Percentiles rank a stretch among this genome's conserved stretches.
Evolutionary conservation across 257 asterid genomes (phyloP).

Genomic region (Ligustrum vulgare): DNA sequence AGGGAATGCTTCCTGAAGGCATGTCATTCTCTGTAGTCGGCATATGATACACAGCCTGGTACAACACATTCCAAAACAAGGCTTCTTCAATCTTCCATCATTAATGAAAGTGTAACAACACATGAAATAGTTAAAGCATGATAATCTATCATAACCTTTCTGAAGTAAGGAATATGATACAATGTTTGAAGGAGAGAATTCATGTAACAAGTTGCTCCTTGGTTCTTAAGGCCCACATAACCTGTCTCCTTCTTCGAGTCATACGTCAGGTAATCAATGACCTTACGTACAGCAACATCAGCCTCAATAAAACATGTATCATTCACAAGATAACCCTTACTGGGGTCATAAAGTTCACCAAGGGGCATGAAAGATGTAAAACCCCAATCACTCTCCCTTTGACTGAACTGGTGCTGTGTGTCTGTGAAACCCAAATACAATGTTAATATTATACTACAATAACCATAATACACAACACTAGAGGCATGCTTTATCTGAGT

Average conservation of each 20-base stretch:
- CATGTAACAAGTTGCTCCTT: conserved; percentile 95
- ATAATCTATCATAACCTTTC: conserved; percentile 53
- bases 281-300: conserved; percentile 67
- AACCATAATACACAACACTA: not conserved
- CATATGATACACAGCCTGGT: conserved; percentile 94
- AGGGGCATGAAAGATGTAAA: conserved; percentile 76
- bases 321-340: conserved; percentile 57
- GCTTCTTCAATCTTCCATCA: conserved; percentile 20
- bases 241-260: conserved; percentile 79
- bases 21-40: conserved; percentile 93
- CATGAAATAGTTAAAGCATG: conserved; percentile 15
- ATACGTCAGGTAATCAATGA: conserved; percentile 60
- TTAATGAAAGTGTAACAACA: conserved; percentile 19
- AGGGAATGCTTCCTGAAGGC: conserved; percentile 84
- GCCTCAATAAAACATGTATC: conserved; percentile 62
- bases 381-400: conserved; percentile 78
- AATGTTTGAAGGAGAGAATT: conserved; percentile 83
- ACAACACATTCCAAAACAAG: conserved; percentile 28
- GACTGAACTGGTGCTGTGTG: conserved; percentile 70
- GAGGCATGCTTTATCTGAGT: conserved; percentile 8
- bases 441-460: not conserved
- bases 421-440: conserved; percentile 38
- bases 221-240: conserved; percentile 88
- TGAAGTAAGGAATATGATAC: conserved; percentile 87
- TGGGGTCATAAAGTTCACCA: conserved; percentile 64